Evolutionary conservation across 768 basidiomycete species (phyloP).

Genomic region (Gautieria morchelliformis): DNA sequence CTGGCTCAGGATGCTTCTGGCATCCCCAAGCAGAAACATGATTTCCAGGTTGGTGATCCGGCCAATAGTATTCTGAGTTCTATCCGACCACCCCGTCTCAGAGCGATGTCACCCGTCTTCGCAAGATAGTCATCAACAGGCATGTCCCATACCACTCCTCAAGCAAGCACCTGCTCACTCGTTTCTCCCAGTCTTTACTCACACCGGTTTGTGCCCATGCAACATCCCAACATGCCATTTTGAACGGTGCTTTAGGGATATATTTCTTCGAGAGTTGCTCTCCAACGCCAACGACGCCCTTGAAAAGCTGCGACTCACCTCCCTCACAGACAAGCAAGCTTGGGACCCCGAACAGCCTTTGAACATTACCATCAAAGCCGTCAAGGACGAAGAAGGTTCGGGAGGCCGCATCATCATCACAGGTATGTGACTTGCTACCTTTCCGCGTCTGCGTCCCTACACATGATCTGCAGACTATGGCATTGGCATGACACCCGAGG

Average conservation of each 20-base stretch:
- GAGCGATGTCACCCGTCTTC: constrained; percentile 90
- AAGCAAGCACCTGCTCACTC: constrained; percentile 8
- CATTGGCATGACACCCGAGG: constrained; percentile 94
- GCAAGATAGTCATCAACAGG: constrained; percentile 92
- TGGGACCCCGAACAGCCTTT: constrained; percentile 63
- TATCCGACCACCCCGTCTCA: constrained; percentile 21
- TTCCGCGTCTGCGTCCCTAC: background rate
- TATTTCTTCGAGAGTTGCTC: constrained; percentile 83
- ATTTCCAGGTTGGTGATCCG: constrained; percentile 50
- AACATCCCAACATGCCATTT: background rate
- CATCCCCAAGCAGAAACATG: constrained; percentile 45
- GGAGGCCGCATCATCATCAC: constrained; percentile 68
- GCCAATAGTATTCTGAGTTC: background rate
- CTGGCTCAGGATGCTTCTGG: constrained; percentile 38
- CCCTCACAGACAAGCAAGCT: constrained; percentile 66
- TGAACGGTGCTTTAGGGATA: constrained; percentile 38
- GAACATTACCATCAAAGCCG: constrained; percentile 84
- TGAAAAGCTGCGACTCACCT: constrained; percentile 83
- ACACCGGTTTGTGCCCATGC: constrained; percentile 43
- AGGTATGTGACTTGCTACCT: constrained; percentile 32
- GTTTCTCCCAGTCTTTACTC: constrained; percentile 58
- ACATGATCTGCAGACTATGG: constrained; percentile 61
- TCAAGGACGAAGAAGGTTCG: constrained; percentile 55
- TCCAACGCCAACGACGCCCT: constrained; percentile 96
- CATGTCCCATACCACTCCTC: constrained; percentile 16